phyloP scores from a whole-genome alignment of 306 rosid genomes.

The Amphicarpaea edgeworthii region DNA sequence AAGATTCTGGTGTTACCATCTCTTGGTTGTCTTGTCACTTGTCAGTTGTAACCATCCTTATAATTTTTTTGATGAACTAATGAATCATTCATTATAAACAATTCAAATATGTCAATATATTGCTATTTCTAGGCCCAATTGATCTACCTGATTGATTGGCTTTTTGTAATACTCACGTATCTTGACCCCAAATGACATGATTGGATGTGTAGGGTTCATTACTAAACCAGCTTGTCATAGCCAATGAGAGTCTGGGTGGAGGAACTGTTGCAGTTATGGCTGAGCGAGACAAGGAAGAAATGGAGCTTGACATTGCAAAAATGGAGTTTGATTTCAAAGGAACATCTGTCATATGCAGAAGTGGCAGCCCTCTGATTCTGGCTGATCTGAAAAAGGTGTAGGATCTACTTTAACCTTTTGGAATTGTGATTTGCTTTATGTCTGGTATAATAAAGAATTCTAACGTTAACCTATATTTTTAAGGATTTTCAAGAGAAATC shows the following conservation, averaged over 20 bases:
- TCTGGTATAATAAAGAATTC: conserved; percentile 12
- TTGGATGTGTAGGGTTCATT: conserved; percentile 74
- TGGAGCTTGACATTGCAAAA: conserved; percentile 94
- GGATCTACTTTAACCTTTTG: conserved; percentile 28
- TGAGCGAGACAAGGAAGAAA: conserved; percentile 93
- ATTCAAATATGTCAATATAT: conserved; percentile 15
- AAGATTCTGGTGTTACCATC: conserved; percentile 32
- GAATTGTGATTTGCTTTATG: conserved; percentile 16
- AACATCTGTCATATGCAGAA: conserved; percentile 92
- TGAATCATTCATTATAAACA: conserved; percentile 16
- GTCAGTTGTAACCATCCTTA: not conserved
- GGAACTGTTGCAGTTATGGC: conserved; percentile 94
- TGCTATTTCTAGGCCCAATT: conserved; percentile 17
- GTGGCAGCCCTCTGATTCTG: conserved; percentile 89
- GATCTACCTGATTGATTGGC: not conserved
- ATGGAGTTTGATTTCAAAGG: conserved; percentile 95
- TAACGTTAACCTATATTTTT: conserved; percentile 16
- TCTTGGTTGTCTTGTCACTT: conserved; percentile 32
- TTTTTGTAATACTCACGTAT: conserved; percentile 27
- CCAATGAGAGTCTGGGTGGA: conserved; percentile 91
- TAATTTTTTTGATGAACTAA: conserved; percentile 1
- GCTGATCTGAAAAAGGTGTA: conserved; percentile 91
- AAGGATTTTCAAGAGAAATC: conserved; percentile 9
- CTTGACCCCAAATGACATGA: conserved; percentile 28
- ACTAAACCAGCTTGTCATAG: conserved; percentile 87